A percentile compares a stretch with the other conserved stretches of the same genome.
Conservation (phyloP, 2,329 filamentous ascomycete species). For the Neocatenulostroma microsporum region DNA sequence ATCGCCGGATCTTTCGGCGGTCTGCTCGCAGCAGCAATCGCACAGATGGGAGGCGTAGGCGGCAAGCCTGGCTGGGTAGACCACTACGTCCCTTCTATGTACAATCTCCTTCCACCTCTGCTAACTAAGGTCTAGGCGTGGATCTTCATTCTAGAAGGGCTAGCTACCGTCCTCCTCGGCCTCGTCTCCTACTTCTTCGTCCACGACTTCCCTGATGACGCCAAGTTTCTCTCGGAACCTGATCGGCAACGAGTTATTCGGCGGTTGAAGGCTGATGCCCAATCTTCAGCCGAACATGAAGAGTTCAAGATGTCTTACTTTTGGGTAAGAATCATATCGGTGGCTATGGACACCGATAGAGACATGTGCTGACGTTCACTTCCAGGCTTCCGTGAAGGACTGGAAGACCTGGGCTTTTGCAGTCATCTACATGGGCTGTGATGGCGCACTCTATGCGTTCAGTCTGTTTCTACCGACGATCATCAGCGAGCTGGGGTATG, state of each 20-base stretch:
- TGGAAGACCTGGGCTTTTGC: slow-evolving; percentile 77
- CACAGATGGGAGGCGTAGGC: slow-evolving; percentile 48
- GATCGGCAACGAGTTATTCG: slow-evolving; percentile 67
- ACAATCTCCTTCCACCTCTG: too few species aligned
- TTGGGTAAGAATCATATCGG: too few species aligned
- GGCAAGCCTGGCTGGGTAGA: slow-evolving; percentile 38
- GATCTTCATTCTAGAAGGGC: slow-evolving; percentile 33
- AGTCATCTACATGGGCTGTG: slow-evolving; percentile 68
- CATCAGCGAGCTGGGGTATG: slow-evolving; percentile 54
- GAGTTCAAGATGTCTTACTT: slow-evolving; percentile 66
- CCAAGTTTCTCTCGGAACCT: slow-evolving; percentile 57
- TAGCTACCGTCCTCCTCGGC: slow-evolving; percentile 52
- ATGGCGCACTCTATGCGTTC: slow-evolving; percentile 67
- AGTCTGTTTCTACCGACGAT: slow-evolving; percentile 74
- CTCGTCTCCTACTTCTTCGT: slow-evolving; percentile 67
- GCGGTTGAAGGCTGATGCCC: slow-evolving; percentile 62
- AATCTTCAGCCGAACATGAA: slow-evolving; percentile 67
- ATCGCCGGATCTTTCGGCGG: slow-evolving; percentile 48
- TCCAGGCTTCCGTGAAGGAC: slow-evolving; percentile 63
- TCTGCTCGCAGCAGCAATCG: slow-evolving; percentile 50
- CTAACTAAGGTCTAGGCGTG: slow-evolving; percentile 35
- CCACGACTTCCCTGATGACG: slow-evolving; percentile 69
- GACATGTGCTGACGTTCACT: too few species aligned
- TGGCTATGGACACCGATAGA: too few species aligned
- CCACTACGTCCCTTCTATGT: too few species aligned